A percentile compares a stretch with the other conserved stretches of the same genome.
These are phyloP conservation scores for Spergularia bocconei DNA, from an alignment of 148 eudicot species.

Conservation along the genomic window DNA sequence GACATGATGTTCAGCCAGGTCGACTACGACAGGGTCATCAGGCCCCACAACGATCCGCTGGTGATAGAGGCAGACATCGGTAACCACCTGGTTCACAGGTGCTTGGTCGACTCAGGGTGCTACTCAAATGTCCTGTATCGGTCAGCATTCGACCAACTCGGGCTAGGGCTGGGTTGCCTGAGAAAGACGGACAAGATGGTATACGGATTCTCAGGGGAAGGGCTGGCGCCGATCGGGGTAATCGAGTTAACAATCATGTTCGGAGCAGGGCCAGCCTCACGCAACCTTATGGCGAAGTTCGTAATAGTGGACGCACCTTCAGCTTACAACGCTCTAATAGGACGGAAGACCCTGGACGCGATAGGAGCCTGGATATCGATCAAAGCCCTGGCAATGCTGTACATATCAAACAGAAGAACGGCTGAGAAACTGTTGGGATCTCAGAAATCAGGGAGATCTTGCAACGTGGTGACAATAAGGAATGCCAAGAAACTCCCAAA, in stretches of 20 bases:
- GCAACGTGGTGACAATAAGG: no score
- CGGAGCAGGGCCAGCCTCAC: background rate
- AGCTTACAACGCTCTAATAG: background rate
- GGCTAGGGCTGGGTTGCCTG: no score
- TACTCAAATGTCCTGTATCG: background rate
- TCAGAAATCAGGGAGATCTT: background rate
- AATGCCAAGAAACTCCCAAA: no score
- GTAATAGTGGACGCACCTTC: background rate
- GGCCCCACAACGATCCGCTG: background rate
- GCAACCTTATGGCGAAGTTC: no score
- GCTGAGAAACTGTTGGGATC: background rate
- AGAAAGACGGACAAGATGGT: no score
- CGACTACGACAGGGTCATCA: background rate
- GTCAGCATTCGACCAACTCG: background rate
- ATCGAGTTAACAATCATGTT: no score
- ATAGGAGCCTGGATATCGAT: background rate
- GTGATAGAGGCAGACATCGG: background rate
- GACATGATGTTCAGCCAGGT: no score
- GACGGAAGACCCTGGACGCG: background rate
- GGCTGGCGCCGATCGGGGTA: no score
- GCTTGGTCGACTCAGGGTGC: background rate
- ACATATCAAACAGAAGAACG: no score
- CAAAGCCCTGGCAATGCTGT: background rate
- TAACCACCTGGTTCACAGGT: no score
- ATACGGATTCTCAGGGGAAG: no score